Conservation (phyloP, 176 grass and related monocot species). For the Coix lacrymajobi region DNA sequence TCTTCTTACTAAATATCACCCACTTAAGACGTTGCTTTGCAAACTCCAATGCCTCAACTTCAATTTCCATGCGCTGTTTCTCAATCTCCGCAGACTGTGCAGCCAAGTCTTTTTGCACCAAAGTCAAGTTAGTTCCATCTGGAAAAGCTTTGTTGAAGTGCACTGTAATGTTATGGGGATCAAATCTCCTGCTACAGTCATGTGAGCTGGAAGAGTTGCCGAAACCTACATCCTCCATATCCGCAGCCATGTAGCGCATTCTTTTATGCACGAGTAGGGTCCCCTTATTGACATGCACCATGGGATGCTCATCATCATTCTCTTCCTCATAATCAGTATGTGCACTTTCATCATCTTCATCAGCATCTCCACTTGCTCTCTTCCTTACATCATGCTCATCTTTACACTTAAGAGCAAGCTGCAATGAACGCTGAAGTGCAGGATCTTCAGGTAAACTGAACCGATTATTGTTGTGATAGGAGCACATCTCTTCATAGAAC, state of each 20-base stretch:
- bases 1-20: constrained; percentile 47
- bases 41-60: constrained; percentile 49
- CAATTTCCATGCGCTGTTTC: constrained; percentile 39
- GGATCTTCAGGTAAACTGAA: constrained; percentile 47
- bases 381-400: constrained; percentile 40
- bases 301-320: constrained; percentile 38
- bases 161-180: constrained; percentile 29
- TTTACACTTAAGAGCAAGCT: constrained; percentile 48
- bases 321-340: constrained; percentile 54
- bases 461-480: constrained; percentile 56
- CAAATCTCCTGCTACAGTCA: constrained; percentile 29
- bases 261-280: constrained; percentile 36
- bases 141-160: constrained; percentile 48
- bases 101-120: constrained; percentile 24
- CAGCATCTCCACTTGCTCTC: constrained; percentile 33
- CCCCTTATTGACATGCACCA: constrained; percentile 21
- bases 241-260: constrained; percentile 13
- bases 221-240: constrained; percentile 43
- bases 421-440: constrained; percentile 47
- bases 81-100: constrained; percentile 38
- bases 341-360: constrained; percentile 52
- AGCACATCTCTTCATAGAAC: constrained; percentile 75
- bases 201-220: constrained; percentile 40
- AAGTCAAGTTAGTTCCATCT: constrained; percentile 46
- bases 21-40: constrained; percentile 53